phyloP scores from a whole-genome alignment of 108 stramenopile species.

The Asterionellopsis glacialis region DNA sequence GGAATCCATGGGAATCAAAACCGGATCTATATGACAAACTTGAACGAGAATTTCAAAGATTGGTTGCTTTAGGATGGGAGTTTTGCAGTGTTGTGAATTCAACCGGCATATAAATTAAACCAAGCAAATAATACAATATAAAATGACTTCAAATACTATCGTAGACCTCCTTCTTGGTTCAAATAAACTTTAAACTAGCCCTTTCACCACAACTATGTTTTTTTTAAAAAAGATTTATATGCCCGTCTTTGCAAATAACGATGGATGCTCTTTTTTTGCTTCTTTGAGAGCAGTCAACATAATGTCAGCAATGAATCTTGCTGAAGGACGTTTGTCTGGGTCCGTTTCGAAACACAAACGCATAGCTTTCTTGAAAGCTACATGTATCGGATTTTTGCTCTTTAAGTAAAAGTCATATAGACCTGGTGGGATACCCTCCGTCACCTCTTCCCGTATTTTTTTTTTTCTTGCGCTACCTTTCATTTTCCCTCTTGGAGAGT shows the following conservation, averaged over 20 bases:
- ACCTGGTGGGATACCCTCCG: conserved; percentile 46
- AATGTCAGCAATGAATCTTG: conserved; percentile 56
- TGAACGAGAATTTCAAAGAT: conserved; percentile 54
- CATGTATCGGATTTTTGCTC: conserved; percentile 40
- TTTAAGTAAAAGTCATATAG: conserved; percentile 36
- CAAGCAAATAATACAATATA: too few relatives aligned
- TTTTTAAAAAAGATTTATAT: too few relatives aligned
- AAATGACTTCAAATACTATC: too few relatives aligned
- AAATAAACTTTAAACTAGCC: too few relatives aligned
- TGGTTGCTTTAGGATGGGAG: not conserved
- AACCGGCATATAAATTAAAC: not conserved
- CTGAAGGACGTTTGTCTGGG: conserved; percentile 61
- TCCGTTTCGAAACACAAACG: conserved; percentile 48
- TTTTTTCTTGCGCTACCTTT: conserved; percentile 48
- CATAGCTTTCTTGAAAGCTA: conserved; percentile 67
- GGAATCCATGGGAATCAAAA: conserved; percentile 80
- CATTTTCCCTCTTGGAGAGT: conserved; percentile 82
- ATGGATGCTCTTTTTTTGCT: not conserved
- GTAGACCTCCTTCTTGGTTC: too few relatives aligned
- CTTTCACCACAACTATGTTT: too few relatives aligned
- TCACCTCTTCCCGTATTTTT: conserved; percentile 47
- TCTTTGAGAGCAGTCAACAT: conserved; percentile 15
- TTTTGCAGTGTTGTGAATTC: not conserved
- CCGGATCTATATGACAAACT: conserved; percentile 67
- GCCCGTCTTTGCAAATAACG: too few relatives aligned